phyloP scores from a whole-genome alignment of 768 basidiomycete genomes.

The Naematelia aurantialba region DNA sequence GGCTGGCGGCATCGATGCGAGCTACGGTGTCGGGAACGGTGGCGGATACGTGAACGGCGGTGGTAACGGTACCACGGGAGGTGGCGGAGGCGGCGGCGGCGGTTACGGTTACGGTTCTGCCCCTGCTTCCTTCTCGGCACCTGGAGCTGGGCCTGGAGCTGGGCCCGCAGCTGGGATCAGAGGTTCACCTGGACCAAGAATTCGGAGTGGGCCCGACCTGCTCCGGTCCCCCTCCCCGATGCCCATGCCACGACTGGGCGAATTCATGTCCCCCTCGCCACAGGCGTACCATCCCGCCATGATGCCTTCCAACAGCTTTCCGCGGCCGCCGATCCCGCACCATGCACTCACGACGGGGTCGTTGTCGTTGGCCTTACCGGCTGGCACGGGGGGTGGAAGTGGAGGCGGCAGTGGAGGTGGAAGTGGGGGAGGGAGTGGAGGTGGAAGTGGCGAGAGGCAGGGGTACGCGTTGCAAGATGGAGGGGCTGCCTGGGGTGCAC shows the following conservation, averaged over 20 bases:
- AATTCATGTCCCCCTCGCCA: slow-evolving; percentile 23
- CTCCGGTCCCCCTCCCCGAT: neutral
- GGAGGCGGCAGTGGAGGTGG: neutral
- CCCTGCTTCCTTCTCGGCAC: no score
- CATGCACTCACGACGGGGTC: neutral
- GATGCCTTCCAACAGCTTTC: neutral
- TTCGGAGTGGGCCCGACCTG: no score
- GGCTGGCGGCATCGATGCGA: no score
- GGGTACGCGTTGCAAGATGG: neutral
- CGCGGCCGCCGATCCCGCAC: neutral
- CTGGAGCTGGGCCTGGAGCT: neutral
- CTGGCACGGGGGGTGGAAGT: neutral
- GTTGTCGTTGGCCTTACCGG: neutral
- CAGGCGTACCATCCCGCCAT: neutral
- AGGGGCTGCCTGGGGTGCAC: neutral
- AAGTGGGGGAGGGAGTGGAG: slow-evolving; percentile 4
- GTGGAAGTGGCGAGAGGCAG: neutral
- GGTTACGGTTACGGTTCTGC: no score
- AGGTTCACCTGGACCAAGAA: no score
- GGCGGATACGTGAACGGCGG: no score
- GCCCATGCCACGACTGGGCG: slow-evolving; percentile 12
- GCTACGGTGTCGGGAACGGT: no score
- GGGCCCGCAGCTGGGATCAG: no score
- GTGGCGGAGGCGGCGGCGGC: no score
- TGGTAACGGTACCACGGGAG: no score